A percentile compares a stretch with the other conserved stretches of the same genome.
Conservation (phyloP, 2,329 filamentous ascomycete species). For the Westerdykella ornata region DNA sequence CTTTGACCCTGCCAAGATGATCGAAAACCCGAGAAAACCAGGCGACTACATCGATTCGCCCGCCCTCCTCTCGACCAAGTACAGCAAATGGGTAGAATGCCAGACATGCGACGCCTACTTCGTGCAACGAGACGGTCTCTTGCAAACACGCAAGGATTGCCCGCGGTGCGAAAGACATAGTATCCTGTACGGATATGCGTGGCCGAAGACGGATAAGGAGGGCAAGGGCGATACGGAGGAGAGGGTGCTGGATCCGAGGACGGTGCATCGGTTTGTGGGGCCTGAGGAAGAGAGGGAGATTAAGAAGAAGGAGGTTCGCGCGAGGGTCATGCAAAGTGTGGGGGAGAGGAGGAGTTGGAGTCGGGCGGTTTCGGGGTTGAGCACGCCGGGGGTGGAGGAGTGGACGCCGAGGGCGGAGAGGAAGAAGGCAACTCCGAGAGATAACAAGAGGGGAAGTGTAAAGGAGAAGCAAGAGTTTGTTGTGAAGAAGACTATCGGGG, state of each 20-base stretch:
- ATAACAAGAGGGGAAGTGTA: too few relatives aligned
- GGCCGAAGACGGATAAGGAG: slow-evolving; percentile 88
- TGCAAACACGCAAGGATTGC: slow-evolving; percentile 77
- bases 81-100: slow-evolving; percentile 82
- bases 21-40: slow-evolving; percentile 32
- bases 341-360: slow-evolving; percentile 1
- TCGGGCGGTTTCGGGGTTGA: slow-evolving; percentile 1
- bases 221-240: slow-evolving; percentile 64
- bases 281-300: slow-evolving; percentile 53
- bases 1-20: slow-evolving; percentile 5
- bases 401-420: slow-evolving; percentile 1
- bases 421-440: neutral
- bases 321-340: neutral
- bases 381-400: neutral
- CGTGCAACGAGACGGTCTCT: slow-evolving; percentile 73
- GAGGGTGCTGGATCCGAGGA: slow-evolving; percentile 74
- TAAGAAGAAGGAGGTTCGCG: slow-evolving; percentile 12
- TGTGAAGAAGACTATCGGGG: slow-evolving; percentile 33
- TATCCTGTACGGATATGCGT: slow-evolving; percentile 88
- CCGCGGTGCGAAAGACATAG: slow-evolving; percentile 91
- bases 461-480: too few relatives aligned
- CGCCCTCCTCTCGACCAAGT: slow-evolving; percentile 65
- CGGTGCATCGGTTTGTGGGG: slow-evolving; percentile 74
- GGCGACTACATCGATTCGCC: slow-evolving; percentile 70
- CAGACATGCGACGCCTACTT: slow-evolving; percentile 76